phyloP scores from a whole-genome alignment of 345 rosid genomes.

The Linum tenue region DNA sequence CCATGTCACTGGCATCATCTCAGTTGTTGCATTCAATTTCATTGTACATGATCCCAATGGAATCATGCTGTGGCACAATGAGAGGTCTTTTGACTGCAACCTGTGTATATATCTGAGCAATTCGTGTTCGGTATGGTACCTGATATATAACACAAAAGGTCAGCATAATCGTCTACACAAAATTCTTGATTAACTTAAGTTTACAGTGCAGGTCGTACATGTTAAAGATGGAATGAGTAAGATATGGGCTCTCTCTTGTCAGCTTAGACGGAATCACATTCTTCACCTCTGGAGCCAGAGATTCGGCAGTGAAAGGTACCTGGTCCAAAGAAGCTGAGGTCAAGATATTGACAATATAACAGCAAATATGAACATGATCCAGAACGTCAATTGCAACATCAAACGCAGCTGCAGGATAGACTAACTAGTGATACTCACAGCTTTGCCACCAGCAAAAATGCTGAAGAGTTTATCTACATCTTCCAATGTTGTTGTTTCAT shows the following conservation, averaged over 20 bases:
- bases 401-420: slow-evolving; percentile 1
- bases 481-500: slow-evolving; percentile 90
- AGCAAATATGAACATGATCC: not conserved
- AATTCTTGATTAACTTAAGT: slow-evolving; percentile 12
- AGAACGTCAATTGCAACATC: not conserved
- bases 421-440: slow-evolving; percentile 39
- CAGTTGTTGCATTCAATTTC: slow-evolving; percentile 95
- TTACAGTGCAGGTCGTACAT: slow-evolving; percentile 34
- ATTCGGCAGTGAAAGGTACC: slow-evolving; percentile 81
- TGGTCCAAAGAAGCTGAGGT: slow-evolving; percentile 17
- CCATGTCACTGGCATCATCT: slow-evolving; percentile 97
- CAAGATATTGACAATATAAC: not conserved
- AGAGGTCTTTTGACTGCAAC: slow-evolving; percentile 84
- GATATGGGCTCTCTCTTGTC: slow-evolving; percentile 63
- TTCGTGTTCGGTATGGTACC: slow-evolving; percentile 95
- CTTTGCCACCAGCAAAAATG: slow-evolving; percentile 70
- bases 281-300: slow-evolving; percentile 79
- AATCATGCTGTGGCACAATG: slow-evolving; percentile 98
- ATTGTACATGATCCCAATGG: slow-evolving; percentile 97
- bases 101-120: slow-evolving; percentile 72
- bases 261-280: slow-evolving; percentile 60
- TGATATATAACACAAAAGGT: slow-evolving; percentile 23
- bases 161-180: slow-evolving; percentile 10
- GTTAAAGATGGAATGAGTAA: slow-evolving; percentile 80
- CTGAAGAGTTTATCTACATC: slow-evolving; percentile 78